These are phyloP conservation scores for Aspergillus sclerotioniger DNA, from an alignment of 495 filamentous ascomycete genomes.

Conservation along the genomic window DNA sequence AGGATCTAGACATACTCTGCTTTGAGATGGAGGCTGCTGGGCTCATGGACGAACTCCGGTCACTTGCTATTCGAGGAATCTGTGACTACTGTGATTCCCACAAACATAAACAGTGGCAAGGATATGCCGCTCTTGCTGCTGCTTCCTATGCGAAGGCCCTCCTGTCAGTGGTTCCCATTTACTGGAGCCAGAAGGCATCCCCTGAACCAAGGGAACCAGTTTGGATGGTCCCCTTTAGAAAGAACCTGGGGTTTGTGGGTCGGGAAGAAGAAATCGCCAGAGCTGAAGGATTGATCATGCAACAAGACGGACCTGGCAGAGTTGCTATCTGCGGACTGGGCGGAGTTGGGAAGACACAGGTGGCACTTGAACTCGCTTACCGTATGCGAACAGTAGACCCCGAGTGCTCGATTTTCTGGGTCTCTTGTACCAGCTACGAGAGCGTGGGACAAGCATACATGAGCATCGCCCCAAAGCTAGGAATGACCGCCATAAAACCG, in stretches of 20 bases:
- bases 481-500: slow-evolving; percentile 17
- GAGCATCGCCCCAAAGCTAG: slow-evolving; percentile 30
- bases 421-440: slow-evolving; percentile 38
- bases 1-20: slow-evolving; percentile 30
- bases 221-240: no score
- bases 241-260: no score
- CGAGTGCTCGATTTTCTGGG: slow-evolving; percentile 52
- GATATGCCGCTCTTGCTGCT: slow-evolving; percentile 29
- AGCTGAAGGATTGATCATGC: no score
- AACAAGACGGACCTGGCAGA: background rate
- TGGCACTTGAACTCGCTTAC: slow-evolving; percentile 50
- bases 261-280: no score
- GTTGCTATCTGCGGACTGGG: slow-evolving; percentile 43
- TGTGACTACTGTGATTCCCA: slow-evolving; percentile 40
- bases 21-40: slow-evolving; percentile 52
- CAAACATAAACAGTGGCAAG: slow-evolving; percentile 38
- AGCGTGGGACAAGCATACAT: slow-evolving; percentile 45
- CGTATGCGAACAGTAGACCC: slow-evolving; percentile 33
- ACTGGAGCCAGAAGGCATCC: no score
- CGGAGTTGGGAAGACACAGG: slow-evolving; percentile 52
- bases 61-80: slow-evolving; percentile 33
- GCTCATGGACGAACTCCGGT: slow-evolving; percentile 30
- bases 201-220: no score
- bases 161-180: slow-evolving; percentile 12
- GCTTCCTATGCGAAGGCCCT: slow-evolving; percentile 33